These are phyloP conservation scores for Pleochaeta shiraiana DNA, from an alignment of 2,329 filamentous ascomycete species.

Conservation along the genomic window DNA sequence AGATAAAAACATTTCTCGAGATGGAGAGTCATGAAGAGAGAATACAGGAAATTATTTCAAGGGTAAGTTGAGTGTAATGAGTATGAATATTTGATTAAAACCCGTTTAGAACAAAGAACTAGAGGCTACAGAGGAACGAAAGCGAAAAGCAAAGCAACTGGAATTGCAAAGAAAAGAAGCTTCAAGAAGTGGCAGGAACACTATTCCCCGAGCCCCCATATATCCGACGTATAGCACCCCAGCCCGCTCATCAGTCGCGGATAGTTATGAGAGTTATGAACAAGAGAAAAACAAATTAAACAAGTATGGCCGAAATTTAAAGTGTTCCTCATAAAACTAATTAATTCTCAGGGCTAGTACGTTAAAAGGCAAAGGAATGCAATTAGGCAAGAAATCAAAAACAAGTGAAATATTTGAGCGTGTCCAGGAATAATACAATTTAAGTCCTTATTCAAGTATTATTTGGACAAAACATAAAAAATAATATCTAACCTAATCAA, in stretches of 20 bases:
- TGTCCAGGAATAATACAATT: too few relatives aligned
- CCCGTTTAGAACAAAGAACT: slow-evolving; percentile 79
- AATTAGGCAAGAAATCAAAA: slow-evolving; percentile 97
- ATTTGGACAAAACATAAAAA: too few relatives aligned
- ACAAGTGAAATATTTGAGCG: slow-evolving; percentile 94
- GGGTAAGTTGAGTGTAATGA: slow-evolving; percentile 29
- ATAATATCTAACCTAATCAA: too few relatives aligned
- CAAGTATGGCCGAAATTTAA: slow-evolving; percentile 33
- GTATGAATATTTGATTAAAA: slow-evolving; percentile 11
- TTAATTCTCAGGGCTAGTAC: slow-evolving; percentile 28
- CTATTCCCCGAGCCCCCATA: slow-evolving; percentile 48
- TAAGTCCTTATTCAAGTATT: too few relatives aligned
- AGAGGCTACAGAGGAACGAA: slow-evolving; percentile 93
- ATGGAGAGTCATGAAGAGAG: slow-evolving; percentile 99
- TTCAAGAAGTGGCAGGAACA: slow-evolving; percentile 47
- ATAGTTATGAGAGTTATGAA: slow-evolving; percentile 86
- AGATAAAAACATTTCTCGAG: slow-evolving; percentile 98
- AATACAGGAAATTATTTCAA: slow-evolving; percentile 93
- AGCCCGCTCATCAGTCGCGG: slow-evolving; percentile 46
- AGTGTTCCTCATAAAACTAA: slow-evolving; percentile 11
- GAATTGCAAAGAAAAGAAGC: slow-evolving; percentile 98
- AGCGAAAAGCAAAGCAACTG: slow-evolving; percentile 94
- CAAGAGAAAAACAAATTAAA: slow-evolving; percentile 90
- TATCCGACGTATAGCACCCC: slow-evolving; percentile 84
- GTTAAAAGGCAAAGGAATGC: slow-evolving; percentile 92